Evolutionary conservation across 305 asterid genomes (phyloP).

Genomic region (Fraxinus sp.): DNA sequence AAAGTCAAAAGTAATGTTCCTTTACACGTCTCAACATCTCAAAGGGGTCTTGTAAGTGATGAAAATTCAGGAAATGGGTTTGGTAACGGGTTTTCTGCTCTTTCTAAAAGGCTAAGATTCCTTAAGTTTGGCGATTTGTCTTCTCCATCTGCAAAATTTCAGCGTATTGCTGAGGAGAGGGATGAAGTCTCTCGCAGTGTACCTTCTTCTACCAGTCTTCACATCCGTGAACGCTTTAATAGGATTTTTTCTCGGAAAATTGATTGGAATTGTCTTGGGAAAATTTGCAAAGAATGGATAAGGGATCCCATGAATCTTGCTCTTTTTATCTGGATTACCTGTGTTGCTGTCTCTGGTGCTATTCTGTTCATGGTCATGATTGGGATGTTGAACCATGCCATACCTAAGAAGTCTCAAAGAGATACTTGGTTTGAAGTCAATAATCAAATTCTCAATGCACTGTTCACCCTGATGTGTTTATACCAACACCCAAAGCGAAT

Average conservation of each 20-base stretch:
- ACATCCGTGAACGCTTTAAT: conserved; percentile 35
- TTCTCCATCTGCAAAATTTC: conserved; percentile 42
- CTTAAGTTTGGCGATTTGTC: conserved; percentile 35
- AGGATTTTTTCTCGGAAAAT: conserved; percentile 33
- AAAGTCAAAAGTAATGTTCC: conserved; percentile 22
- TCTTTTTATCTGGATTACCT: conserved; percentile 39
- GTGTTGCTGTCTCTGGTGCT: conserved; percentile 50
- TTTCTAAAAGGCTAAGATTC: conserved; percentile 32
- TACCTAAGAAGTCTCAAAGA: conserved; percentile 44
- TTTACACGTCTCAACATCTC: conserved; percentile 36
- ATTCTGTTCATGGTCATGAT: conserved; percentile 53
- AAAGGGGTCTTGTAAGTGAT: conserved; percentile 30
- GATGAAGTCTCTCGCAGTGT: conserved; percentile 47
- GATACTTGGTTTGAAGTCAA: conserved; percentile 52
- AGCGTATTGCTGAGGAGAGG: conserved; percentile 38
- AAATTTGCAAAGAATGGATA: conserved; percentile 41
- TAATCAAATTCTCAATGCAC: conserved; percentile 52
- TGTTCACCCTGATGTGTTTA: conserved; percentile 48
- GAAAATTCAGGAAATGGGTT: conserved; percentile 19
- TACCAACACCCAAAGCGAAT: conserved; percentile 44
- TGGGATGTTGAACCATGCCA: conserved; percentile 47
- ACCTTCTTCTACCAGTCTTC: conserved; percentile 43
- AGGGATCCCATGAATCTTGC: conserved; percentile 42
- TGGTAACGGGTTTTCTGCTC: conserved; percentile 18
- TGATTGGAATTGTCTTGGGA: conserved; percentile 40